Evolutionary conservation across 495 filamentous ascomycete species (phyloP).

Genomic region (Geoglossum glabrum): DNA sequence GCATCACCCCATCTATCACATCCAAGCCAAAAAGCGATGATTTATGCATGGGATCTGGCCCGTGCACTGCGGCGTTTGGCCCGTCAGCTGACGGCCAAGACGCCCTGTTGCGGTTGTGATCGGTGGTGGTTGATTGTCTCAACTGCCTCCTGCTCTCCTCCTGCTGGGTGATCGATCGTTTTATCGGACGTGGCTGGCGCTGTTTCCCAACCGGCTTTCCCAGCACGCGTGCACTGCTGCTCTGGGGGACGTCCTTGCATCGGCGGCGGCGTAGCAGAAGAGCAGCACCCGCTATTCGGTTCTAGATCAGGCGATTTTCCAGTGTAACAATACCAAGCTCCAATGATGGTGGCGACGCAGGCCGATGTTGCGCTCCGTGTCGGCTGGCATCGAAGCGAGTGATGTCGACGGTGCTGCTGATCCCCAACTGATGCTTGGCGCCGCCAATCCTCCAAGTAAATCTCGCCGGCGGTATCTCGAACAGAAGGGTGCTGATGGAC

Average conservation of each 20-base stretch:
- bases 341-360: not conserved
- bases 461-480: not conserved
- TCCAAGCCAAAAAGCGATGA: not conserved
- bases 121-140: not conserved
- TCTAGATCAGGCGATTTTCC: not conserved
- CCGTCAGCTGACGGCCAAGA: not conserved
- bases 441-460: not conserved
- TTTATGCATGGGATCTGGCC: not conserved
- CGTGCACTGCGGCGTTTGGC: not conserved
- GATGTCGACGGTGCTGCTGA: not conserved
- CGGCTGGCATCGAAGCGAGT: not conserved
- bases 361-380: not conserved
- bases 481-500: not conserved
- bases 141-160: too few species aligned
- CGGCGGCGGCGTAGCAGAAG: not conserved
- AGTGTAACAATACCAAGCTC: not conserved
- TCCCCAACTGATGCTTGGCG: not conserved
- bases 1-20: not conserved
- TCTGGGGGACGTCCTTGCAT: too few species aligned
- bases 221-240: too few species aligned
- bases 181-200: not conserved
- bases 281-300: not conserved
- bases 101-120: not conserved
- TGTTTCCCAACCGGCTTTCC: too few species aligned
- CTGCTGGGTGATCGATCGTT: not conserved